A percentile compares a stretch with the other conserved stretches of the same genome.
These are phyloP conservation scores for Atkinsonella hypoxylon DNA, from an alignment of 2,329 filamentous ascomycete genomes.

Conservation along the genomic window DNA sequence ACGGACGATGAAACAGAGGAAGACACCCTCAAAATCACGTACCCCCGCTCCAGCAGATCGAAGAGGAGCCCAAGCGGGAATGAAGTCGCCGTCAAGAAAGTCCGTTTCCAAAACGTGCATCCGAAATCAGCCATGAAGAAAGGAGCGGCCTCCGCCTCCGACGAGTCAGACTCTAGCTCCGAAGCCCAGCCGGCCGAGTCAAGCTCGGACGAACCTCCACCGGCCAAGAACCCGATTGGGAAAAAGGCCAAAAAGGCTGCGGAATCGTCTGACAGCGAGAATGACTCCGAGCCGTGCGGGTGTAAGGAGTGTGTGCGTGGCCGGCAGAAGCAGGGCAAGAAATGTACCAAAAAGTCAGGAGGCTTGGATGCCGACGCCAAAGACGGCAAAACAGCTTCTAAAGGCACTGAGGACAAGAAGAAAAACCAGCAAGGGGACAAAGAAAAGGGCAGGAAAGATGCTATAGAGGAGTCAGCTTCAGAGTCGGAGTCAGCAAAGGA, in stretches of 20 bases:
- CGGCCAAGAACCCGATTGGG: conserved; percentile 10
- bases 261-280: conserved; percentile 14
- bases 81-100: conserved; percentile 23
- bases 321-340: conserved; percentile 6
- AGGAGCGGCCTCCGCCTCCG: conserved; percentile 9
- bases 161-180: conserved; percentile 13
- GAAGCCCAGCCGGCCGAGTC: conserved; percentile 11
- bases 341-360: conserved; percentile 5
- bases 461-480: conserved; percentile 10
- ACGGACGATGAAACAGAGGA: conserved; percentile 41
- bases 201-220: conserved; percentile 10
- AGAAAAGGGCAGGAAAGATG: conserved; percentile 10
- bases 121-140: conserved; percentile 28
- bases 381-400: conserved; percentile 9
- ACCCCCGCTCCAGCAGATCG: conserved; percentile 27
- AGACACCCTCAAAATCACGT: conserved; percentile 36
- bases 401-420: conserved; percentile 9
- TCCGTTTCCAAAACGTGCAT: conserved; percentile 27
- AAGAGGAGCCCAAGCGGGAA: conserved; percentile 4
- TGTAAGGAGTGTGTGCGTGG: conserved; percentile 15
- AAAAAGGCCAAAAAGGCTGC: conserved; percentile 9
- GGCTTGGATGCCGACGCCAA: conserved; percentile 4
- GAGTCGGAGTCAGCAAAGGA: conserved; percentile 14
- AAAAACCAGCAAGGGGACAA: conserved; percentile 11
- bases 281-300: conserved; percentile 20